A percentile compares a stretch with the other conserved stretches of the same genome.
Evolutionary conservation across 257 asterid species (phyloP).

Genomic region (Salvia splendens): DNA sequence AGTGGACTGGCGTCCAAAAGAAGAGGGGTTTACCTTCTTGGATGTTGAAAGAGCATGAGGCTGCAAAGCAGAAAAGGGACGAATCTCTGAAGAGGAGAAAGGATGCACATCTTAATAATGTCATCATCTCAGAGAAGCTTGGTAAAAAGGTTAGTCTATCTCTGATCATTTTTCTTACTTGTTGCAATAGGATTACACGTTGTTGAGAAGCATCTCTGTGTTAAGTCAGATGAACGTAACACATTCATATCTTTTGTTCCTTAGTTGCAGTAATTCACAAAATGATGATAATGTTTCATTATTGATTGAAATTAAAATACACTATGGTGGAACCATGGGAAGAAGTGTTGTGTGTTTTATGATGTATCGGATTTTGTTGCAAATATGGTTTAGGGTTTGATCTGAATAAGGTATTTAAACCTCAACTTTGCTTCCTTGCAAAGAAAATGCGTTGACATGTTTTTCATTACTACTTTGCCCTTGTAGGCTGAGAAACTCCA

Average conservation of each 20-base stretch:
- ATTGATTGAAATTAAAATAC: background rate
- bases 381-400: no score
- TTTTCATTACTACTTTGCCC: constrained; percentile 19
- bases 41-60: constrained; percentile 78
- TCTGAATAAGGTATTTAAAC: background rate
- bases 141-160: constrained; percentile 68
- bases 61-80: constrained; percentile 68
- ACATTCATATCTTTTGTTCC: background rate
- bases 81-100: constrained; percentile 85
- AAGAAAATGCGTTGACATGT: background rate
- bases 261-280: constrained; percentile 3
- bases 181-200: constrained; percentile 9
- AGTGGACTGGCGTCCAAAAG: constrained; percentile 82
- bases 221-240: background rate
- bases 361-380: background rate
- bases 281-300: background rate
- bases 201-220: background rate
- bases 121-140: constrained; percentile 85
- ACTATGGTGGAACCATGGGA: background rate
- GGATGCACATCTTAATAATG: constrained; percentile 86
- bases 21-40: constrained; percentile 86
- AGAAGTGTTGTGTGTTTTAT: background rate
- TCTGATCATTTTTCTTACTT: constrained; percentile 7
- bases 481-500: constrained; percentile 82
- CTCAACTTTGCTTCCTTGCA: background rate